These are phyloP conservation scores for Dictyostelium discoideum DNA, from an alignment of 78 protist genomes.

Conservation along the genomic window dicty_2.7 NC_007088.5:1864501-1865000, in stretches of 20 bases:
- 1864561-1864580: neutral
- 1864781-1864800: too few relatives aligned
- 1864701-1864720: slow-evolving; percentile 20
- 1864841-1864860: slow-evolving; percentile 28
- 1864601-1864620: neutral
- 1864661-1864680: slow-evolving; percentile 46
- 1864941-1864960: too few relatives aligned
- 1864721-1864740: slow-evolving; percentile 32
- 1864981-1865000: too few relatives aligned
- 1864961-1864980: too few relatives aligned
- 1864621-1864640: neutral
- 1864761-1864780: too few relatives aligned
- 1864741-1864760: neutral
- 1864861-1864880: neutral
- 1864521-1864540: neutral
- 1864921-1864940: too few relatives aligned
- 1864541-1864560: slow-evolving; percentile 1
- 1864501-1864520: neutral
- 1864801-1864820: neutral
- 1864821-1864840: slow-evolving; percentile 63
- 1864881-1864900: neutral
- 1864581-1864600: neutral
- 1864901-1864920: neutral
- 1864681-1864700: slow-evolving; percentile 15
- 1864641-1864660: slow-evolving; percentile 2